Evolutionary conservation across 257 asterid species (phyloP).

Genomic region (Nicotiana tomentosiformis): DNA sequence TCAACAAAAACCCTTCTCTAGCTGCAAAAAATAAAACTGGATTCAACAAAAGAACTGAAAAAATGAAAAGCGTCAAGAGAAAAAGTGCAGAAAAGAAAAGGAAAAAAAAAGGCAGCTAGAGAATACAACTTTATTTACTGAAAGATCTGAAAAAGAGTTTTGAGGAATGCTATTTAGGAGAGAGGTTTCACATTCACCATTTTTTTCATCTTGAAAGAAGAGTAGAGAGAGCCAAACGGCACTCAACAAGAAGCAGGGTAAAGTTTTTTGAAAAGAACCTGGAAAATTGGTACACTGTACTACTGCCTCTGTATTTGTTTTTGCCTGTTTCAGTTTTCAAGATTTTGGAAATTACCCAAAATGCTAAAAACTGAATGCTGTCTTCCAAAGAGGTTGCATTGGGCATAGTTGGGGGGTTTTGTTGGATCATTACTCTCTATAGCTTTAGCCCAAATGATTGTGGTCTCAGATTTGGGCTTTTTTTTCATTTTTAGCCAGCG

Average conservation of each 20-base stretch:
- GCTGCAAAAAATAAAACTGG: neutral
- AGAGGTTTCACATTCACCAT: neutral
- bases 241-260: neutral
- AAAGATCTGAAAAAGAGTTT: neutral
- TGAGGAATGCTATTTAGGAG: neutral
- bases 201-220: neutral
- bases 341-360: neutral
- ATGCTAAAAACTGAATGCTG: neutral
- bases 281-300: neutral
- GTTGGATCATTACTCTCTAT: too few species aligned
- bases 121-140: neutral
- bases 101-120: neutral
- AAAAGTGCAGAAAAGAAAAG: neutral
- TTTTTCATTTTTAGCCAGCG: too few species aligned
- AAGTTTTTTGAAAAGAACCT: neutral
- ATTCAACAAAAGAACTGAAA: conserved; percentile 1
- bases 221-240: neutral
- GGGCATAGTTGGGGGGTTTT: neutral
- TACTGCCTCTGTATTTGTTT: neutral
- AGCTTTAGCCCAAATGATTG: too few species aligned
- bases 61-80: neutral
- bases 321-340: conserved; percentile 3
- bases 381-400: neutral
- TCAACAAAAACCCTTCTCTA: neutral
- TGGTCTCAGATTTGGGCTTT: too few species aligned